Evolutionary conservation across 345 rosid genomes (phyloP).

Genomic region (Eucalyptus erythrocorys): DNA sequence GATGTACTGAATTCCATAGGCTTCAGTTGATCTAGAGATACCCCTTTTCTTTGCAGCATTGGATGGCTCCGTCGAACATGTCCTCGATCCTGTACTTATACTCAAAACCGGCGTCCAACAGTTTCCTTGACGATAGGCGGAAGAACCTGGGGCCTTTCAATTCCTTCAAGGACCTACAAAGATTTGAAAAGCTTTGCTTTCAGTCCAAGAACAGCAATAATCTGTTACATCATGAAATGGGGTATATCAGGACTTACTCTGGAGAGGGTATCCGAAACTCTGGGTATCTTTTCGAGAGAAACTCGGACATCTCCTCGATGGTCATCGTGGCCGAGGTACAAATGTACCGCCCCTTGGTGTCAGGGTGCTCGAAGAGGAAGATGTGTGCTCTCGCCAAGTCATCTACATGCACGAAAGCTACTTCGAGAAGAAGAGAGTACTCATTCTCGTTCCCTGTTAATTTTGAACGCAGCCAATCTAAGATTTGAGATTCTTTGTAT

Average conservation of each 20-base stretch:
- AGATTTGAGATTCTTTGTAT: background rate
- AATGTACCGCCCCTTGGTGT: slow-evolving; percentile 24
- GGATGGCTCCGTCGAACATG: slow-evolving; percentile 17
- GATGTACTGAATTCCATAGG: background rate
- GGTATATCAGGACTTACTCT: slow-evolving; percentile 1
- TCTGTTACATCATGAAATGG: background rate
- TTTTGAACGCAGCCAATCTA: background rate
- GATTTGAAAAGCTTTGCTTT: background rate
- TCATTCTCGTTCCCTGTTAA: background rate
- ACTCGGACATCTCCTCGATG: slow-evolving; percentile 1
- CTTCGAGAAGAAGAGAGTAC: background rate
- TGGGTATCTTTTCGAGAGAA: slow-evolving; percentile 18
- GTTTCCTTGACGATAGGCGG: slow-evolving; percentile 15
- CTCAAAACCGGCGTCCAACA: slow-evolving; percentile 20
- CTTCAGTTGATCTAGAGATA: background rate
- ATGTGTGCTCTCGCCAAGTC: slow-evolving; percentile 30
- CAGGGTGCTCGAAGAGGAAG: slow-evolving; percentile 16
- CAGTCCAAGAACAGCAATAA: background rate
- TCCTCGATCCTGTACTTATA: slow-evolving; percentile 14
- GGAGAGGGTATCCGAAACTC: slow-evolving; percentile 2
- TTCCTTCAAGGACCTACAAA: background rate
- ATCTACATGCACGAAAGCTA: slow-evolving; percentile 19
- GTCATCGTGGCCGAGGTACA: slow-evolving; percentile 11
- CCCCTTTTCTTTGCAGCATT: slow-evolving; percentile 18
- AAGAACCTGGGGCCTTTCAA: background rate